phyloP scores from a whole-genome alignment of 768 basidiomycete species.

The Hypholoma sublateritium region DNA sequence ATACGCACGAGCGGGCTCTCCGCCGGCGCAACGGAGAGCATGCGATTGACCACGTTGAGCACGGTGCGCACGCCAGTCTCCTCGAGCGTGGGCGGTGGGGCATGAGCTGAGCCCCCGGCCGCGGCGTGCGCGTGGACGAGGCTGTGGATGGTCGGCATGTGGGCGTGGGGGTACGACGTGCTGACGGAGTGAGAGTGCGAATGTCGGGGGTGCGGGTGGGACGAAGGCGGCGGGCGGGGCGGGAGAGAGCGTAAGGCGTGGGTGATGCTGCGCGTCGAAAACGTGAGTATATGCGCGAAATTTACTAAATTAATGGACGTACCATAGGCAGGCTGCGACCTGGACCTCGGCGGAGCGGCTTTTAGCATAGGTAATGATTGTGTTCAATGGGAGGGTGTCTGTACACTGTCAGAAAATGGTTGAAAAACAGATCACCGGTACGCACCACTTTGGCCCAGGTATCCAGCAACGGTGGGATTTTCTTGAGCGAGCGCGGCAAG shows the following conservation, averaged over 20 bases:
- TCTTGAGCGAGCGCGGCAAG: too few species aligned
- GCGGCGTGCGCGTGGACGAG: too few species aligned
- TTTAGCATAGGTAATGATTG: constrained; percentile 53
- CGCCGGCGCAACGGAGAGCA: constrained; percentile 37
- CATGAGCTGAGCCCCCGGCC: too few species aligned
- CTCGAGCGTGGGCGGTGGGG: too few species aligned
- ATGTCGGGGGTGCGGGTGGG: too few species aligned
- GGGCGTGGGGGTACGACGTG: too few species aligned
- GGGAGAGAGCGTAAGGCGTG: constrained; percentile 54
- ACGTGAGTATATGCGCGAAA: background rate
- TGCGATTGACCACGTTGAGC: constrained; percentile 65
- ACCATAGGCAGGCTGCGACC: too few species aligned
- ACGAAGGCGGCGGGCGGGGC: constrained; percentile 15
- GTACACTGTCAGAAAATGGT: constrained; percentile 11
- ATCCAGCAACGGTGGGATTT: too few species aligned
- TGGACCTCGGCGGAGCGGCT: constrained; percentile 62
- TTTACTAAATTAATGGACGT: constrained; percentile 25
- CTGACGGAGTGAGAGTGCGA: too few species aligned
- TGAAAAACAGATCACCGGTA: background rate
- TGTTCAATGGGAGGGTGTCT: constrained; percentile 40
- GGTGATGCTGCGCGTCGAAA: constrained; percentile 48
- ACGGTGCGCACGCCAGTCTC: constrained; percentile 54
- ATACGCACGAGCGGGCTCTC: constrained; percentile 47
- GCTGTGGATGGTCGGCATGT: too few species aligned
- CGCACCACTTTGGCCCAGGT: constrained; percentile 41